Evolutionary conservation across 805 yeast genomes (phyloP).

Genomic region (Kodamaea leandrae): DNA sequence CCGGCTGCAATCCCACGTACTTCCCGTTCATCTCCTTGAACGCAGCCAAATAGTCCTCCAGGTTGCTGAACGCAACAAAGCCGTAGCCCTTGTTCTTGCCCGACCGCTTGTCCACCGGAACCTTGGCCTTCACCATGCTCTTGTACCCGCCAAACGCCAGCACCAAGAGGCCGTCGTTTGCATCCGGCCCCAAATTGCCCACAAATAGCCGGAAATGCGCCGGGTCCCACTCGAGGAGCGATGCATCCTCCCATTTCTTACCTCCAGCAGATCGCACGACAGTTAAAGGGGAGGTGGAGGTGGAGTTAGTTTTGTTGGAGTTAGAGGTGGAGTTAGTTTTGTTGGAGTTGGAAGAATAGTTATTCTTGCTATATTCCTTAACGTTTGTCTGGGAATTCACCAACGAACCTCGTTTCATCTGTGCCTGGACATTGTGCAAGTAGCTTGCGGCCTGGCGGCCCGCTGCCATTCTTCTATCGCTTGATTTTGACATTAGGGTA

Average conservation of each 20-base stretch:
- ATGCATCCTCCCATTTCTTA: constrained; percentile 45
- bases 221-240: constrained; percentile 64
- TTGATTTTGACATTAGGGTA: constrained; percentile 29
- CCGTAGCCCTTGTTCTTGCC: constrained; percentile 66
- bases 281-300: not conserved
- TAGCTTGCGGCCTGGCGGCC: constrained; percentile 48
- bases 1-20: constrained; percentile 72
- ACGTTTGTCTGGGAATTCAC: not conserved
- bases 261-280: constrained; percentile 32
- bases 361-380: not conserved
- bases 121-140: constrained; percentile 56
- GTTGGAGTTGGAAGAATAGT: constrained; percentile 1
- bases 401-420: not conserved
- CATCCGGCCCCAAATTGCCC: constrained; percentile 69
- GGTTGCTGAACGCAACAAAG: constrained; percentile 62
- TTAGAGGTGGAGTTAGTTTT: too few relatives aligned
- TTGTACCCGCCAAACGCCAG: constrained; percentile 53
- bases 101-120: constrained; percentile 50
- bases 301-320: too few relatives aligned
- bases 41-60: constrained; percentile 68
- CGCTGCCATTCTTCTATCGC: constrained; percentile 56
- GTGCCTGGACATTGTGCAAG: constrained; percentile 26
- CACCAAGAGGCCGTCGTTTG: constrained; percentile 53
- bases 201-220: constrained; percentile 69
- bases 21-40: constrained; percentile 76